Evolutionary conservation across 1,284 basidiomycete genomes (phyloP), one percentile per base, ranked within the genome.

Genomic region (Meripilus lineatus): DNA sequence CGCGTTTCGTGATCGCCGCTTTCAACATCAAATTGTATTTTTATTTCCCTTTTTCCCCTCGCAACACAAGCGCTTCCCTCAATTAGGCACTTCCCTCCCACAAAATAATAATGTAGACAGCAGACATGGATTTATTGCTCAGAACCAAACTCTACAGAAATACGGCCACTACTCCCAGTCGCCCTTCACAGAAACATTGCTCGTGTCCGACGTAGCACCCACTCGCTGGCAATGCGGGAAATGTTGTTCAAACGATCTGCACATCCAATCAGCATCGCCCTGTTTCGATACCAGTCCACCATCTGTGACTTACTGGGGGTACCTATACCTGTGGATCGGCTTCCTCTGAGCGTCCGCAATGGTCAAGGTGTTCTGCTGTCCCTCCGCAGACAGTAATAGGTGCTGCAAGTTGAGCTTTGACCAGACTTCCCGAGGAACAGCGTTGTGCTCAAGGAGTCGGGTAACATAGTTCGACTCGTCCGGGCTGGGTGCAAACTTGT

Each of bases 401-500:
- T 86, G 79, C 48, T 73, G 71, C 44, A 72, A 69, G 49, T 79
- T 81, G 50, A 75, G 45, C 14, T 67, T 57, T 24, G 71, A 59
- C 80, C 77, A 83, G 40, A 70, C 62, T 38, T 77, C 69, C 17
- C 62, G 55, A 8, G 78, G 66, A 1, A 73, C 69, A 28, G 61
- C 61, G 60, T 79, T 77, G 58, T 75, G 57, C 15, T 69, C 66
- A 53, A 88, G 72, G 72, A 77, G 84, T 32, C 72, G 74, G 17
- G 82, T 81, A 55, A 87, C 56, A 56, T 75, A 75, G 42, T 71
- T 73, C 45, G 81, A 75, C 30, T 82, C 74, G 22, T 65, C 65
- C 4, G 75, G 71, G 44, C 70, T 66, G 1, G 85, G 85, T 3
- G 81, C 79, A 56, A 71, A 81, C 61, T 84, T 84, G 67, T 82